Base-by-base conservation (phyloP, 2,329 filamentous ascomycete genomes). In the Triangularia setosa region DNA sequence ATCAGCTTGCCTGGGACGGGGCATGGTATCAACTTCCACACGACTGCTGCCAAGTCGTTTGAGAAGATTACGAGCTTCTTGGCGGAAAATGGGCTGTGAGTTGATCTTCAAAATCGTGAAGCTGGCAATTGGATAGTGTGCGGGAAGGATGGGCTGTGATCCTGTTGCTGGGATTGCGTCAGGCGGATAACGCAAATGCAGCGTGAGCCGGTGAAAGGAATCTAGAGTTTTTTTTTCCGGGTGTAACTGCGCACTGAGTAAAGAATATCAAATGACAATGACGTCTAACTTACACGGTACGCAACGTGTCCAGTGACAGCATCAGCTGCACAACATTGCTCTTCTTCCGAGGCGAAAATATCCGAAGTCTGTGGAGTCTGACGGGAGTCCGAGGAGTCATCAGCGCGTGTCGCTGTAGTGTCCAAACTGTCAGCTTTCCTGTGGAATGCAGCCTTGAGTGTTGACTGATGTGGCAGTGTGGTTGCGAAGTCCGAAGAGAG, bases 1-100 rank as follows among this genome's bases (percentile, higher is more conserved):
- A 30, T 67, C 54, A 66, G 63, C 48, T 69, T 63, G 40, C 64
- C 67, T 1, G 27, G 40, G 0, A 60, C 63, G 7, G 67, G 65
- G 23, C 65, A 69, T 55, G 67, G 63, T 11, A 23, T 69, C 53
- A 67, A 67, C 57, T 48, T 63, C 3, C 67, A 67, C 23, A 55
- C 67, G 16, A 67, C 67, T 54, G 63, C 65, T 28, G 25, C 28
- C 12, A 63, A 61, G 1, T 40, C 65, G 1, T 69, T 64, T 25
- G 58, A 64, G 56, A 48, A 58, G 14, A 66, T 67, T 24, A 64
- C 60, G 1, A 61, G 66, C 24, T 69, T 67, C 55, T n/a, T 69
- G 56, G 48, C 21, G 11, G 27, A 23, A 7, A 68, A 64, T 60
- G 61, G 60, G 21, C 28, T 67, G 14, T 65, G 33, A 62, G n/a